These are phyloP conservation scores for Hanseniaspora gamundiae DNA, from an alignment of 1,139 yeast species.

Conservation along the genomic window DNA sequence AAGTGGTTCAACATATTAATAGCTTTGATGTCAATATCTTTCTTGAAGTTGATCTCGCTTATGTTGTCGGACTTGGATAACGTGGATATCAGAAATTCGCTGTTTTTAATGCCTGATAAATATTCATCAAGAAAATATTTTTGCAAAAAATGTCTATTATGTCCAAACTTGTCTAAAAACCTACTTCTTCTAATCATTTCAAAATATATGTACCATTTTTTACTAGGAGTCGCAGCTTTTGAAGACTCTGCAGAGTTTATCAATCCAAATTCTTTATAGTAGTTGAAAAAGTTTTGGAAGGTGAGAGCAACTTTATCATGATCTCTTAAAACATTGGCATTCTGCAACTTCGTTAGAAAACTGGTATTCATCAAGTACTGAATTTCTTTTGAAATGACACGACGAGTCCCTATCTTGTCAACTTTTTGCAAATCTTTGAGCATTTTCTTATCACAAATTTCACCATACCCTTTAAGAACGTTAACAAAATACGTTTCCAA, in stretches of 20 bases:
- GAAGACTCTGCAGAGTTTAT: neutral
- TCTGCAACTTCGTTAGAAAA: neutral
- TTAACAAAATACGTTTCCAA: neutral
- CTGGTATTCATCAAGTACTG: neutral
- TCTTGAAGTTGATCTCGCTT: neutral
- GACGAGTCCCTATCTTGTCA: neutral
- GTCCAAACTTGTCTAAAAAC: neutral
- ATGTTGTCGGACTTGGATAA: neutral
- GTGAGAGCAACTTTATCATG: neutral
- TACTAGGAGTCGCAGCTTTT: neutral
- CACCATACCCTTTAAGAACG: neutral
- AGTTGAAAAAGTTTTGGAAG: neutral
- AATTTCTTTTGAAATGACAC: neutral
- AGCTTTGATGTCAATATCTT: slow-evolving; percentile 1
- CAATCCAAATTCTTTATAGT: neutral
- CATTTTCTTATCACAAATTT: neutral
- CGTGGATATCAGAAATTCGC: neutral
- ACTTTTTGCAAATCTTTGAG: neutral
- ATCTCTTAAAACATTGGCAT: neutral
- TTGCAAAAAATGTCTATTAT: neutral
- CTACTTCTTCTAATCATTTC: neutral
- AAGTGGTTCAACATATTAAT: neutral
- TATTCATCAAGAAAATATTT: neutral
- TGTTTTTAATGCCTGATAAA: neutral
- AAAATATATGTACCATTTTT: slow-evolving; percentile 1